Conservation (phyloP, 257 asterid species). For the Leptodermis oblonga region DNA sequence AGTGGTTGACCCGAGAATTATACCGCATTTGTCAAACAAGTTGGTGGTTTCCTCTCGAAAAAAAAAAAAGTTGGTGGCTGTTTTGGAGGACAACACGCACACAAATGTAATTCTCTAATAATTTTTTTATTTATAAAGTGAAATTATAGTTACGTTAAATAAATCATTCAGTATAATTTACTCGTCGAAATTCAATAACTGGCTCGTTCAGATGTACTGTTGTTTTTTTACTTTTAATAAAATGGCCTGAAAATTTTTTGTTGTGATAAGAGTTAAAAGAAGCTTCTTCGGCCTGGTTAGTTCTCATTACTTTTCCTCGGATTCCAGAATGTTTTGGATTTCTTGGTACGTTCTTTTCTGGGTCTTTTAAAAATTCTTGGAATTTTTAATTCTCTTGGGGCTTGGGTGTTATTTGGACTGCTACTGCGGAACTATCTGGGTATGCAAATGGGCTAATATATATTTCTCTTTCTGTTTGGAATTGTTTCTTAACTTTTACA, state of each 20-base stretch:
- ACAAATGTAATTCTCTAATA: no score
- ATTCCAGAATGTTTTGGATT: constrained; percentile 25
- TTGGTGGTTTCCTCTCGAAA: neutral
- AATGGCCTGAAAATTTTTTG: no score
- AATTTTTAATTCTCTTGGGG: constrained; percentile 25
- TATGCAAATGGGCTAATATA: neutral
- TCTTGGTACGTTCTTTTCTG: constrained; percentile 13
- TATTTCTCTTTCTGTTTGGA: no score
- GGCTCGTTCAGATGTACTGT: no score
- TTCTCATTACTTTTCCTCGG: constrained; percentile 19
- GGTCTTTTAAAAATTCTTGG: constrained; percentile 20
- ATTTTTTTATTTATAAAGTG: no score
- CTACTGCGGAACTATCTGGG: neutral
- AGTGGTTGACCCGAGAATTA: constrained; percentile 12
- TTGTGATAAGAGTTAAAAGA: no score
- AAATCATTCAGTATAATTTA: no score
- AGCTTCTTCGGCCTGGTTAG: constrained; percentile 23
- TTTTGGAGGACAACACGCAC: no score
- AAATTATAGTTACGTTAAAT: no score
- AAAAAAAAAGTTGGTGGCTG: neutral
- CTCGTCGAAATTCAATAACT: no score
- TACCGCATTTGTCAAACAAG: neutral
- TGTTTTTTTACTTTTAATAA: no score
- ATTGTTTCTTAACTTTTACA: no score
- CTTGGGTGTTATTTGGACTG: constrained; percentile 14